phyloP scores from a whole-genome alignment of 2,329 filamentous ascomycete species.

The Colletotrichum sp. region DNA sequence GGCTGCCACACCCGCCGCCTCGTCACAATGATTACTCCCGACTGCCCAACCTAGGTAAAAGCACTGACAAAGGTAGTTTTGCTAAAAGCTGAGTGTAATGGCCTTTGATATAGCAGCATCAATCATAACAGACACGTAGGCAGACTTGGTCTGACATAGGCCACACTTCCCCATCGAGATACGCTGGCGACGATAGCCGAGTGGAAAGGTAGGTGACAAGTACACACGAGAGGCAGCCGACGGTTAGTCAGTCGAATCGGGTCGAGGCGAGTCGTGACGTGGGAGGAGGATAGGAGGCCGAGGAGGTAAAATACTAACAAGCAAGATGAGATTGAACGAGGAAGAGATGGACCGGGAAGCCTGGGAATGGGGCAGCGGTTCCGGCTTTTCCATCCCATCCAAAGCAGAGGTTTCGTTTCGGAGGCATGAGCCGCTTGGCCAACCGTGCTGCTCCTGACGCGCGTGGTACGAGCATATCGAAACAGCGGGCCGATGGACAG shows the following conservation, averaged over 20 bases:
- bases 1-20: background rate
- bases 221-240: background rate
- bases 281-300: background rate
- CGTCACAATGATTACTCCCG: background rate
- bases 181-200: background rate
- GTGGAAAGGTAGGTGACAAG: background rate
- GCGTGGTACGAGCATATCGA: background rate
- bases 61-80: background rate
- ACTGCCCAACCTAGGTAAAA: background rate
- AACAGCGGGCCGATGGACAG: background rate
- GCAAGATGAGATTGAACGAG: background rate
- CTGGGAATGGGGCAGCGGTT: background rate
- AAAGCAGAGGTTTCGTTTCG: slow-evolving; percentile 9
- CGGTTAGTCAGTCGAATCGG: background rate
- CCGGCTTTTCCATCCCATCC: slow-evolving; percentile 9
- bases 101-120: background rate
- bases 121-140: background rate
- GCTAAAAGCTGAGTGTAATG: background rate
- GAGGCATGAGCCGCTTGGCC: slow-evolving; percentile 2
- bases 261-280: background rate
- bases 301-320: background rate
- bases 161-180: background rate
- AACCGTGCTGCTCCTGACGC: slow-evolving; percentile 14
- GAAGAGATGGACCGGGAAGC: background rate
- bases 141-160: background rate